phyloP scores from a whole-genome alignment of 257 asterid species.

The Ilex aquifolium region DNA sequence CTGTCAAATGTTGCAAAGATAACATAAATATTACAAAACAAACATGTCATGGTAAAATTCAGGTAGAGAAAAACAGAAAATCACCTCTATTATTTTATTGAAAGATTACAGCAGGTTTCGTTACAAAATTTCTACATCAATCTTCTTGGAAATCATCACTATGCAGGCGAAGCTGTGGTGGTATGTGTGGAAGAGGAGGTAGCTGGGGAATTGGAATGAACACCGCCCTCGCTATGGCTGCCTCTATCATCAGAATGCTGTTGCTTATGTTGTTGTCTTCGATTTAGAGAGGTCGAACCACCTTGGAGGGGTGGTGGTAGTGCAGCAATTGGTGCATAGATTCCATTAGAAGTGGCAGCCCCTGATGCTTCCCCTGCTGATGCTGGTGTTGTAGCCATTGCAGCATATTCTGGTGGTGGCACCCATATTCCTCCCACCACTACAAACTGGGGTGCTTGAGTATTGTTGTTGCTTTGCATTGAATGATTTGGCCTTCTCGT shows the following conservation, averaged over 20 bases:
- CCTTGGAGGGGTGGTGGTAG: not conserved
- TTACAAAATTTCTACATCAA: slow-evolving; percentile 21
- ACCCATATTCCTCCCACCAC: slow-evolving; percentile 79
- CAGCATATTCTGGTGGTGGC: slow-evolving; percentile 24
- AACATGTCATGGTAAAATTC: not conserved
- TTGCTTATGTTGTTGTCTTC: slow-evolving; percentile 10
- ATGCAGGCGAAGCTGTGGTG: slow-evolving; percentile 16
- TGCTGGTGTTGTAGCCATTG: slow-evolving; percentile 18
- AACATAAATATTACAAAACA: not conserved
- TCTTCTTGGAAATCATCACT: slow-evolving; percentile 6
- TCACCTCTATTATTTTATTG: not conserved
- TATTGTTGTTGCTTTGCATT: slow-evolving; percentile 29
- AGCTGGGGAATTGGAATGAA: slow-evolving; percentile 9
- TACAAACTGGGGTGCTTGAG: slow-evolving; percentile 51
- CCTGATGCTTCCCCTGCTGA: slow-evolving; percentile 1
- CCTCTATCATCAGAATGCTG: slow-evolving; percentile 5
- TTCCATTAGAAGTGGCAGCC: not conserved
- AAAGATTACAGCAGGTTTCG: not conserved
- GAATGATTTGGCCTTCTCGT: slow-evolving; percentile 52
- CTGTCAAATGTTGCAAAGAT: not conserved
- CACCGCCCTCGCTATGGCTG: slow-evolving; percentile 20
- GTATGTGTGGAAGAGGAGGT: slow-evolving; percentile 21
- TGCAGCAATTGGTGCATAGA: not conserved
- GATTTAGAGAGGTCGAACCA: not conserved
- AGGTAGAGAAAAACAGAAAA: not conserved